Base-by-base conservation (phyloP, 768 basidiomycete genomes). In the Paxillus involutus region DNA sequence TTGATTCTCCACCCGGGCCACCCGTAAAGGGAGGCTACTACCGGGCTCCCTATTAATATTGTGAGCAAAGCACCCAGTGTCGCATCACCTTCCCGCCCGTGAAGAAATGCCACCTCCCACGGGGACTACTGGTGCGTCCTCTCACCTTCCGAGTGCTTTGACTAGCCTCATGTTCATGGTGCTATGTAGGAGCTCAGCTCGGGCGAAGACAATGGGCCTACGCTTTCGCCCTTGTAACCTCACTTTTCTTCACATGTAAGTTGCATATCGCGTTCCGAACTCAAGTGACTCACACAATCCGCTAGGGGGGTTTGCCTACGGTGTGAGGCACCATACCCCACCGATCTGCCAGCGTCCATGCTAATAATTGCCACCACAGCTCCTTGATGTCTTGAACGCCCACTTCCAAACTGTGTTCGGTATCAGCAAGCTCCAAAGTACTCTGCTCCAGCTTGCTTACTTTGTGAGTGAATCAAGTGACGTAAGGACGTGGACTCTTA, bases 181-280 rank as follows among this genome's bases (percentile, higher is more conserved):
- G 6, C 13, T 13, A 19, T 48, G 24, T 30, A 68, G 70, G 68
- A 44, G 65, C 77, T 47, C 73, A 81, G 56, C 69, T 82, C 53
- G 69, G 67, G n/a, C 71, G 68, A 57, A 72, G 64, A 44, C 72
- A 74, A 60, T 84, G 78, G 79, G 71, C 69, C 26, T 84, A 78
- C 64, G 77, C 88, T 8, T 90, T 87, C 65, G 73, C 75, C 37
- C 79, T 89, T 51, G 84, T 91, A 55, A 89, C 87, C 17, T 81
- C 86, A 11, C 74, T 89, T 32, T 89, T 89, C 77, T 89, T 89
- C 70, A 85, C 86, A 29, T 86, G 84, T 83, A 58, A 58, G 80
- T 68, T 10, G 24, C 44, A 16, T 16, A 26, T 49, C 17, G 36
- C 24, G 16, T 24, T 24, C 29, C 17, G 10, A 16, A 43, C 17